phyloP scores from a whole-genome alignment of 495 filamentous ascomycete species.

The Lentithecium fluviatile region DNA sequence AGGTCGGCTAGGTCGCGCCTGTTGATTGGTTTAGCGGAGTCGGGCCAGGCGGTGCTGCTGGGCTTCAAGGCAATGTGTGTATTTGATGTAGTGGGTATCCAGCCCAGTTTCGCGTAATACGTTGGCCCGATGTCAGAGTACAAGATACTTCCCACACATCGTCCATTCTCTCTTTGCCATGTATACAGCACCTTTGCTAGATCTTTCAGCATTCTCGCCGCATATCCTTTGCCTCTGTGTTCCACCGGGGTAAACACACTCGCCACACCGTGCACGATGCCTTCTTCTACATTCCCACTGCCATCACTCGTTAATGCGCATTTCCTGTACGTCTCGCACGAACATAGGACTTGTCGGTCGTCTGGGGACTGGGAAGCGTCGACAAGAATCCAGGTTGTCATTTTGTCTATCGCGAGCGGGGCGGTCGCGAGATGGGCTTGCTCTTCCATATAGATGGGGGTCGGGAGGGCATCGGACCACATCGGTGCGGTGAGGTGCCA shows the following conservation, averaged over 20 bases:
- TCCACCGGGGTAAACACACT: slow-evolving; percentile 31
- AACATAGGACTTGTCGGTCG: slow-evolving; percentile 27
- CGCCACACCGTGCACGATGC: slow-evolving; percentile 30
- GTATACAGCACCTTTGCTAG: slow-evolving; percentile 20
- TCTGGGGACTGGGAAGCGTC: slow-evolving; percentile 13
- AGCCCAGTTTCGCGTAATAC: neutral
- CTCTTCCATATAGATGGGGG: slow-evolving; percentile 26
- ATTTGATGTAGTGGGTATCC: neutral
- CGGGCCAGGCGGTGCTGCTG: neutral
- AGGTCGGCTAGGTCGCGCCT: neutral
- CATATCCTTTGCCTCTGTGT: slow-evolving; percentile 25
- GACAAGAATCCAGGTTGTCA: slow-evolving; percentile 31
- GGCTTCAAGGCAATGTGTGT: neutral
- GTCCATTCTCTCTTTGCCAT: slow-evolving; percentile 13
- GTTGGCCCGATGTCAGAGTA: slow-evolving; percentile 43
- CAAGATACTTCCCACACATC: slow-evolving; percentile 26
- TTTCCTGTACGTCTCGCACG: slow-evolving; percentile 31
- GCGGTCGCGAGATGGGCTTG: slow-evolving; percentile 24
- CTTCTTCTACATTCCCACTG: slow-evolving; percentile 18
- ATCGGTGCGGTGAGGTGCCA: no score
- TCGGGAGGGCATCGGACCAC: slow-evolving; percentile 7
- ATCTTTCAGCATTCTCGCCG: slow-evolving; percentile 31
- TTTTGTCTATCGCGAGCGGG: slow-evolving; percentile 33
- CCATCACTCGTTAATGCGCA: slow-evolving; percentile 11
- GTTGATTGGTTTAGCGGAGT: no score